Evolutionary conservation across 2,329 filamentous ascomycete species (phyloP).

Genomic region (Cercospora nicotianae): DNA sequence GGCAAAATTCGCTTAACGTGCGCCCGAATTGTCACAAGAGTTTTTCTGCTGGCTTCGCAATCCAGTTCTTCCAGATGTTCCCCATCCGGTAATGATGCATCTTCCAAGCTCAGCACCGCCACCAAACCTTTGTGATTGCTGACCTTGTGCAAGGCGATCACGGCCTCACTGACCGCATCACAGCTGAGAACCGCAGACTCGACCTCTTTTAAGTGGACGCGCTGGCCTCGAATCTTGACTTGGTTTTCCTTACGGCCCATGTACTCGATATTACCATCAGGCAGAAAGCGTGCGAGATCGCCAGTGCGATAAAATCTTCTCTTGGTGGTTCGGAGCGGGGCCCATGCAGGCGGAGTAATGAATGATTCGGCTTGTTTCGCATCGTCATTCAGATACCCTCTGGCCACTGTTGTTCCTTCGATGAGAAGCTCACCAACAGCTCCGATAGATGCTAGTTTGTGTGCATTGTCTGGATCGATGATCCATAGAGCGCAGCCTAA

Average conservation of each 20-base stretch:
- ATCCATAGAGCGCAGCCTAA: conserved; percentile 22
- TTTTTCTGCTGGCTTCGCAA: neutral
- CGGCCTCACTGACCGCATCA: neutral
- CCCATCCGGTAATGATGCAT: neutral
- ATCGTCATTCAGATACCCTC: conserved; percentile 16
- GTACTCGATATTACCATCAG: conserved; percentile 1
- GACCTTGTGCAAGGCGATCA: neutral
- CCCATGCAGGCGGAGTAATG: conserved; percentile 22
- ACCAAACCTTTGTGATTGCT: neutral
- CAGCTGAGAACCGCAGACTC: neutral
- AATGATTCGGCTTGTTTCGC: conserved; percentile 34
- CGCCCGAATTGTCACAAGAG: neutral
- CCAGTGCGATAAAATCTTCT: conserved; percentile 14
- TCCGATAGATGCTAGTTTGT: neutral
- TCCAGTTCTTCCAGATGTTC: neutral
- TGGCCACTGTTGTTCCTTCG: conserved; percentile 10
- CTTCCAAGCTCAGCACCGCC: neutral
- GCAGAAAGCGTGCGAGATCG: conserved; percentile 9
- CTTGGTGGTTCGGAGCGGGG: neutral
- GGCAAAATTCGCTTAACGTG: neutral
- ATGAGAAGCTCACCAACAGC: conserved; percentile 13
- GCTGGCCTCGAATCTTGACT: conserved; percentile 7
- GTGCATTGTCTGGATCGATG: neutral
- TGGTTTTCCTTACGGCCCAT: neutral
- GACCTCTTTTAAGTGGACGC: conserved; percentile 2